Base-by-base conservation (phyloP, 768 basidiomycete species). In the Clathrus columnatus region DNA sequence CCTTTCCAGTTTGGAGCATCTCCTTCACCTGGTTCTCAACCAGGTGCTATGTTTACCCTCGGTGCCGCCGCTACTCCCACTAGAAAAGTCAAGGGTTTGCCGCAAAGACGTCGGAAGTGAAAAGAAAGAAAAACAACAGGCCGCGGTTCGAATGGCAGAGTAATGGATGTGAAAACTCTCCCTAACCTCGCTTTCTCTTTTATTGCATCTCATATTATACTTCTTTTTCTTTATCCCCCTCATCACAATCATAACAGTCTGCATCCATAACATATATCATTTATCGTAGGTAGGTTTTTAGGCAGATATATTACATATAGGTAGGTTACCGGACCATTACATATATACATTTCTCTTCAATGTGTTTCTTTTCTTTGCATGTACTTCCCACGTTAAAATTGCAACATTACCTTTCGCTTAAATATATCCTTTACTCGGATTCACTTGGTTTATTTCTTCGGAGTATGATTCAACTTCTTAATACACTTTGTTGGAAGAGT, bases 1-100 rank as follows among this genome's bases (percentile, higher is more conserved):
- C 54, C 54, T 7, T 55, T 55, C 54, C 54, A 55, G 23, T 55
- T 55, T 30, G 54, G 54, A 7, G n/a, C 45, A 5, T 30, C 45
- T n/a, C 21, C 14, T 14, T 26, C 44, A 10, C 5, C 45, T n/a
- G n/a, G 36, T n/a, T 36, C 36, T 36, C 36, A 36, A 36, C 10
- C 36, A 36, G 36, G 36, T 4, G 14, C 26, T 16, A 47, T 55
- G 14, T 47, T 47, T 30, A 55, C 46, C 7, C n/a, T 46, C 11
- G 54, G 45, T 29, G 54, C 30, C 10, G 46, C 54, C 23, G 26
- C 54, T 18, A 48, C 54, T 1, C 21, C 54, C 2, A 23, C 54
- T 2, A 44, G 54, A n/a, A 55, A 48, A 46, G 23, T 55, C 1
- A 55, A 55, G n/a, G 54, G 54, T 16, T 55, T 55, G 32, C 54